These are phyloP conservation scores for Paramyrothecium roridum DNA, from an alignment of 2,329 filamentous ascomycete genomes.

Conservation along the genomic window DNA sequence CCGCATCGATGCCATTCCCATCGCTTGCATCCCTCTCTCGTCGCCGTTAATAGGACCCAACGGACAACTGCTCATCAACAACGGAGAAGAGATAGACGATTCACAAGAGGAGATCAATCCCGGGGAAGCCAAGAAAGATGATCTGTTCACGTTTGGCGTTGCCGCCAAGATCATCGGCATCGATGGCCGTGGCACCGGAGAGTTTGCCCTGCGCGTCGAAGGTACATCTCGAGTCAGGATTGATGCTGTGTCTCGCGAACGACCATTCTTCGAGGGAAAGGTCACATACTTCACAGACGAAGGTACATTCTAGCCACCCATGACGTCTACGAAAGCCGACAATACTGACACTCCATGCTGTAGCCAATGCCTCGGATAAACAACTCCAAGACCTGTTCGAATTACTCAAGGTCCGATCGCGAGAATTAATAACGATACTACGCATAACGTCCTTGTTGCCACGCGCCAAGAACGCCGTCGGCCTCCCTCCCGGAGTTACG, in stretches of 20 bases:
- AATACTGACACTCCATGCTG: slow-evolving; percentile 13
- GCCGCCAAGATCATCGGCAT: slow-evolving; percentile 76
- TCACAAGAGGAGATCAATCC: slow-evolving; percentile 49
- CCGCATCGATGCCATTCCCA: slow-evolving; percentile 65
- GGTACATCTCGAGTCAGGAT: slow-evolving; percentile 75
- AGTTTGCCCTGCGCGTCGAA: slow-evolving; percentile 84
- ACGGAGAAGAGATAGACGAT: slow-evolving; percentile 50
- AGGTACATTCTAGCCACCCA: slow-evolving; percentile 38
- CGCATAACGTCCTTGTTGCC: slow-evolving; percentile 82
- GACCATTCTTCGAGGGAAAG: slow-evolving; percentile 82
- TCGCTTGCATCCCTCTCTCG: slow-evolving; percentile 83
- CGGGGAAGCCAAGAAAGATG: slow-evolving; percentile 59
- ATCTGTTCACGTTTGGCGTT: slow-evolving; percentile 81
- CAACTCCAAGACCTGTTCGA: slow-evolving; percentile 70
- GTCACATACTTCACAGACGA: slow-evolving; percentile 70
- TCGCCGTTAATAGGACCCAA: slow-evolving; percentile 71
- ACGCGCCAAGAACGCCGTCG: slow-evolving; percentile 59
- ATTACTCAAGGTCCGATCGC: slow-evolving; percentile 77
- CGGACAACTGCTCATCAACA: slow-evolving; percentile 72
- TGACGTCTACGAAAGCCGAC: slow-evolving; percentile 6
- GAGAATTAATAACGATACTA: slow-evolving; percentile 81
- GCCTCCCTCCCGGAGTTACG: slow-evolving; percentile 79
- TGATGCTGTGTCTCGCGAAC: slow-evolving; percentile 63
- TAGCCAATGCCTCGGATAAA: slow-evolving; percentile 41
- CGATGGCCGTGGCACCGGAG: slow-evolving; percentile 69